phyloP scores from a whole-genome alignment of 345 rosid species.

The Pugionium dolabratum region DNA sequence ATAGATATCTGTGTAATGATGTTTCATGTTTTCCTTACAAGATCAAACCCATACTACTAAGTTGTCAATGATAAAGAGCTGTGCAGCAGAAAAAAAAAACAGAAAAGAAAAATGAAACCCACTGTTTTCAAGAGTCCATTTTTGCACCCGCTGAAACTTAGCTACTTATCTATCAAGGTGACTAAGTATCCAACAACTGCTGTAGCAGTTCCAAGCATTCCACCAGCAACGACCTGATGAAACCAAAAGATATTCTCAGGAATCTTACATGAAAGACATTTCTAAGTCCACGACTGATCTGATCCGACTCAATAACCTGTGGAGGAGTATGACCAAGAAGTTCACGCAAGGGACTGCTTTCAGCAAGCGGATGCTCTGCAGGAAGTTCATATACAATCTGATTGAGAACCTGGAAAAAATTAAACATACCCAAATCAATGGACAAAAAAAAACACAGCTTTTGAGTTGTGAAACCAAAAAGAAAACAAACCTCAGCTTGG shows the following conservation, averaged over 20 bases:
- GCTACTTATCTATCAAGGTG: constrained; percentile 24
- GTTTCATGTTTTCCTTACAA: constrained; percentile 18
- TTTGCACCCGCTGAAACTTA: not conserved
- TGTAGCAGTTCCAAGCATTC: constrained; percentile 64
- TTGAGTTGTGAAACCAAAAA: not conserved
- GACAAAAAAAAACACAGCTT: not conserved
- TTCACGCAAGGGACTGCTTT: constrained; percentile 76
- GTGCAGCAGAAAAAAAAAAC: not conserved
- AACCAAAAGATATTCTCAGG: constrained; percentile 15
- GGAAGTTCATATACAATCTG: constrained; percentile 95
- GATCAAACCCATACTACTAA: constrained; percentile 9
- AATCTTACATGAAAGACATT: not conserved
- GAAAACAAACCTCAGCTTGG: constrained; percentile 75
- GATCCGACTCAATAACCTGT: constrained; percentile 52
- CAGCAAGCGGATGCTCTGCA: constrained; percentile 89
- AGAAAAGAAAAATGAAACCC: constrained; percentile 2
- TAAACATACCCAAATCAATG: constrained; percentile 9
- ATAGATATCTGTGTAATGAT: constrained; percentile 4
- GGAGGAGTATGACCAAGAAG: constrained; percentile 90
- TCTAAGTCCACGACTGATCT: constrained; percentile 6
- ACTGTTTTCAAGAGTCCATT: constrained; percentile 15
- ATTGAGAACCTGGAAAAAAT: constrained; percentile 62
- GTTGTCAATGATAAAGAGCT: constrained; percentile 15
- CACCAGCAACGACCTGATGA: constrained; percentile 76
- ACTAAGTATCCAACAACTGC: constrained; percentile 58